Base-by-base conservation (phyloP, 2,329 filamentous ascomycete genomes). In the Claviceps capensis region DNA sequence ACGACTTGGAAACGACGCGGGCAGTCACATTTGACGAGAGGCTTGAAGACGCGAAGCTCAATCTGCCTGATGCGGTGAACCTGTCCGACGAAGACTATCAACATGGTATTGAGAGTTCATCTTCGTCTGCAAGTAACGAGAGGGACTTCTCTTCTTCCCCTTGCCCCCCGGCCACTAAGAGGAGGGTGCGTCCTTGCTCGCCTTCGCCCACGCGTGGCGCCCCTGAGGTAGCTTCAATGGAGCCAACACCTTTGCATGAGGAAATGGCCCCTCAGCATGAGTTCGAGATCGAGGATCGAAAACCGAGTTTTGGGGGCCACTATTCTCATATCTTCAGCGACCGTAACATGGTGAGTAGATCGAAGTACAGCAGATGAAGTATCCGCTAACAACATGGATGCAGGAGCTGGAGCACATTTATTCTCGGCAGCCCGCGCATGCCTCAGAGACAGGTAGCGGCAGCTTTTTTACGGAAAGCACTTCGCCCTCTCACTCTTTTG, bases 21-120 rank as follows among this genome's bases (percentile, higher is more conserved):
- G 43, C 60, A 0, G 67, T 71, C 16, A 44, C 16, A 0, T 71
- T 62, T 48, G 56, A 57, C 4, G 69, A 71, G 53, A 58, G 55
- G 2, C 47, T 65, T 13, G 61, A 65, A 0, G 66, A 71, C 45
- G 59, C 59, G 1, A 59, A 60, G 43, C 62, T 63, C 44, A 68
- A 62, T 46, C 56, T 69, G 19, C 57, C 57, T 0, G 56, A 56
- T 41, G 51, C 55, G 1, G 49, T 55, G 26, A 47, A 50, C 26
- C 45, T 56, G 22, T 46, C 34, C 9, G 47, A 55, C 2, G 56
- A 57, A 9, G 54, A 56, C 5, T 38, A 17, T 34, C 17, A 49
- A 8, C 46, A 51, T 19, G 48, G 49, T 11, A 9, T 14, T 5
- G 51, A 30, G 2, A 14, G 43, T 26, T 45, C 30, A 1, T 45